phyloP scores from a whole-genome alignment of 495 filamentous ascomycete species.

The Daldinia concentrica region DNA sequence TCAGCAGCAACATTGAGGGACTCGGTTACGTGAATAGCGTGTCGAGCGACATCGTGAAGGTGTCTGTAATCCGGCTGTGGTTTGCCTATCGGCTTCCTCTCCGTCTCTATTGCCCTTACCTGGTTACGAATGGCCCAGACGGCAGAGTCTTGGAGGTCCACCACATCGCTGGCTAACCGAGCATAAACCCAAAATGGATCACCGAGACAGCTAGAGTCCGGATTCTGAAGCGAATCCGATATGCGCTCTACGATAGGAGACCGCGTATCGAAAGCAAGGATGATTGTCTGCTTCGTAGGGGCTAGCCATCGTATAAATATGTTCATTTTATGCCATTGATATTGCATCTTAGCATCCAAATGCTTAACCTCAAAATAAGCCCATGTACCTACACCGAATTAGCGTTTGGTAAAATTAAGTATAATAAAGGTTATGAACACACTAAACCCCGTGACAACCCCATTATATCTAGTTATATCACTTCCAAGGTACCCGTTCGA shows the following conservation, averaged over 20 bases:
- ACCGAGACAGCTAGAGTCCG: conserved; percentile 6
- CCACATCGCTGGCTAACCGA: conserved; percentile 36
- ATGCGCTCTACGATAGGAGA: conserved; percentile 10
- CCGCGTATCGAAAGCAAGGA: conserved; percentile 50
- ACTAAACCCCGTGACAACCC: conserved; percentile 14
- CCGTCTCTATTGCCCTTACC: conserved; percentile 41
- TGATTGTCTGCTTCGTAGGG: conserved; percentile 39
- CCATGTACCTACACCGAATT: conserved; percentile 44
- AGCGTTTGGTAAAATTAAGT: background rate
- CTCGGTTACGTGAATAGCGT: conserved; percentile 58
- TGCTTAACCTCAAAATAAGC: conserved; percentile 49
- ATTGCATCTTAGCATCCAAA: conserved; percentile 19
- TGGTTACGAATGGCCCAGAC: conserved; percentile 51
- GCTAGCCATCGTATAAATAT: conserved; percentile 47
- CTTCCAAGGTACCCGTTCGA: conserved; percentile 39
- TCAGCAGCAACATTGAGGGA: conserved; percentile 53
- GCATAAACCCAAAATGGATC: conserved; percentile 45
- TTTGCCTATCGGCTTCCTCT: conserved; percentile 14
- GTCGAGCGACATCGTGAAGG: conserved; percentile 60
- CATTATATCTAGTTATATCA: conserved; percentile 2
- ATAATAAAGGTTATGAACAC: background rate
- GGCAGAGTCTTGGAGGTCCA: conserved; percentile 43
- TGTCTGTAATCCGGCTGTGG: conserved; percentile 50
- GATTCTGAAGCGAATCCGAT: background rate
- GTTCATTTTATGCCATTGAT: conserved; percentile 50